Evolutionary conservation across 2,329 filamentous ascomycete genomes (phyloP).

Genomic region (Monosporascus cannonballus): DNA sequence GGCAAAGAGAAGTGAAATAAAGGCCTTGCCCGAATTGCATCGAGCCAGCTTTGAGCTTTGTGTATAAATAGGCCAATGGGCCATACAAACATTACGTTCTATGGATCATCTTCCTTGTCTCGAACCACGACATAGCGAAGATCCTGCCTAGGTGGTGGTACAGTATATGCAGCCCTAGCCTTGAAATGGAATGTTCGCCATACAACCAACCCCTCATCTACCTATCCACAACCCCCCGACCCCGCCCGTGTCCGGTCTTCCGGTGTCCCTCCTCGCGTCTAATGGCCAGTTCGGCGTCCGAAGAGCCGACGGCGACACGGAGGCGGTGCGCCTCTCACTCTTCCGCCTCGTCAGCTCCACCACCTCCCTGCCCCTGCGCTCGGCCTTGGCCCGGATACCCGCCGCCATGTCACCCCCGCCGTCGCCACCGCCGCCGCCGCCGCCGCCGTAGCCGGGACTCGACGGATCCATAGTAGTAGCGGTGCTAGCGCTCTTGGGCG

Average conservation of each 20-base stretch:
- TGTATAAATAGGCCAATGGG: no score
- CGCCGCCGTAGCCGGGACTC: not conserved
- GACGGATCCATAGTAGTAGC: not conserved
- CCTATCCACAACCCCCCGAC: not conserved
- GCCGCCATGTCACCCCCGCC: not conserved
- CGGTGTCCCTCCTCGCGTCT: not conserved
- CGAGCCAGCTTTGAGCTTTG: no score
- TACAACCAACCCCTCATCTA: no score
- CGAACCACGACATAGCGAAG: no score
- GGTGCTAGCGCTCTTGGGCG: no score
- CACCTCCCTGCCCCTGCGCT: not conserved
- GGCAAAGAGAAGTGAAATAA: no score
- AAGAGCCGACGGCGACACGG: not conserved
- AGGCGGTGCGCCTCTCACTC: not conserved
- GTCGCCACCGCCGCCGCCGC: not conserved
- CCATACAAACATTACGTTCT: no score
- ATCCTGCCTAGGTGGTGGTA: no score
- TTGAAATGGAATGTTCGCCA: no score
- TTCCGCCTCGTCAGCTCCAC: not conserved
- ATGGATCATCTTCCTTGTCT: no score
- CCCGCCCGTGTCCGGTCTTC: not conserved
- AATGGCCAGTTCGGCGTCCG: not conserved
- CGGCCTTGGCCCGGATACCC: not conserved
- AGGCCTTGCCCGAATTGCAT: no score
- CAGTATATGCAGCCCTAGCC: no score